Base-by-base conservation (phyloP, 129 eudicot species). In the Apium graveolens region DNA sequence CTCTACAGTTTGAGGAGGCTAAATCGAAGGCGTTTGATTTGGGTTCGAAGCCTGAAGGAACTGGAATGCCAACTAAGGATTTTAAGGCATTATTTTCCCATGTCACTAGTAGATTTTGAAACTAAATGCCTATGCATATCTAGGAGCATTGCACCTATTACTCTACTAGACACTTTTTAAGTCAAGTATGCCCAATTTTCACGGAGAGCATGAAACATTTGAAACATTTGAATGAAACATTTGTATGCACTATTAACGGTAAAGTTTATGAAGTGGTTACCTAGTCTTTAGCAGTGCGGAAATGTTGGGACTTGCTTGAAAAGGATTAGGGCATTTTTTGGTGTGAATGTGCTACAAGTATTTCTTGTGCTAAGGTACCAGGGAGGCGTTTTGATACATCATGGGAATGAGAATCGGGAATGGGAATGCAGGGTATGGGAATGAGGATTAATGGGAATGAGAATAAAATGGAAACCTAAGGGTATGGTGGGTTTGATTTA, bases 21-120 rank as follows among this genome's bases (percentile, higher is more conserved):
- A 90, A 95, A 74, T 88, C 78, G 60, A 95, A 95, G 85, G 98
- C 94, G 26, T 82, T 95, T 80, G 98, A 95, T 81, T 86, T 95
- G 79, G 98, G 93, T 41, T 95, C 98, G 51, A 95, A 95, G 84
- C 93, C 97, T 0, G 98, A 95, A 82, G 97, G 98, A 82, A 81
- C 78, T 71, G 98, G 98, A 78, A 87, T 92, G 0, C 97, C 98
- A 24, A 95, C 98, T 5, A 88, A 83, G 82, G 98, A 95, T 82
- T 95, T 95, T 73, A 90, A 87, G 86, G 83, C 90, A 71, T 83
- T 95, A 32, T 91, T 95, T 86, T 81, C 92, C 1, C 93, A 91
- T 75, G 75, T 91, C 71, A 82, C 87, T 17, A 76, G 92, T 72
- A 89, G 89, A 10, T 95, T 95, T 82, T 95, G 76, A 84, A 78